phyloP scores from a whole-genome alignment of 352 stramenopile genomes.

The Discostella stelligera region DNA sequence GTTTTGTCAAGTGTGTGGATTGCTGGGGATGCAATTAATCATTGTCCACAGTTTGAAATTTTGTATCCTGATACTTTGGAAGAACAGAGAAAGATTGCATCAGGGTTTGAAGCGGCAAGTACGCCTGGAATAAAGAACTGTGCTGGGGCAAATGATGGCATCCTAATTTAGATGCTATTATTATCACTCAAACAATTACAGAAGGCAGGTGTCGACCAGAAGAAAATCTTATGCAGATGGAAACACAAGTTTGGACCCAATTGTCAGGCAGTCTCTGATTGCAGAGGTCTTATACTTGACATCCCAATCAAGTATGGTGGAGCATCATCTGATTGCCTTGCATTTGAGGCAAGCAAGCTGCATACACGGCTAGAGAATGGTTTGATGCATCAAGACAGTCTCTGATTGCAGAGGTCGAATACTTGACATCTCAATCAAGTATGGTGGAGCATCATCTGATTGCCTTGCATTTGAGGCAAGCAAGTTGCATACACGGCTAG shows the following conservation, averaged over 20 bases:
- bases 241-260: too few species aligned
- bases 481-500: not conserved
- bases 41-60: constrained; percentile 27
- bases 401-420: constrained; percentile 26
- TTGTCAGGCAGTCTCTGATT: constrained; percentile 42
- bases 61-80: constrained; percentile 22
- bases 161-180: too few species aligned
- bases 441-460: too few species aligned
- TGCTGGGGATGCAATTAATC: constrained; percentile 49
- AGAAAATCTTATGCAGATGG: constrained; percentile 48
- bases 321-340: too few species aligned
- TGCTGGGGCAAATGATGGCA: too few species aligned
- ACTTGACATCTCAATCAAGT: too few species aligned
- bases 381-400: constrained; percentile 13
- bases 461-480: constrained; percentile 14
- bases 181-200: constrained; percentile 29
- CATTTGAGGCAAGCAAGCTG: constrained; percentile 8
- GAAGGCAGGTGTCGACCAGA: not conserved
- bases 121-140: too few species aligned
- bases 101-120: too few species aligned
- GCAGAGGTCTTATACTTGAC: constrained; percentile 11
- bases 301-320: too few species aligned
- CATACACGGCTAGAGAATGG: constrained; percentile 7
- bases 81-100: constrained; percentile 35
- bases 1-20: constrained; percentile 27